A percentile compares a stretch with the other conserved stretches of the same genome.
These are phyloP conservation scores for Alternaria ethzedia DNA, from an alignment of 2,329 filamentous ascomycete genomes.

Conservation along the genomic window DNA sequence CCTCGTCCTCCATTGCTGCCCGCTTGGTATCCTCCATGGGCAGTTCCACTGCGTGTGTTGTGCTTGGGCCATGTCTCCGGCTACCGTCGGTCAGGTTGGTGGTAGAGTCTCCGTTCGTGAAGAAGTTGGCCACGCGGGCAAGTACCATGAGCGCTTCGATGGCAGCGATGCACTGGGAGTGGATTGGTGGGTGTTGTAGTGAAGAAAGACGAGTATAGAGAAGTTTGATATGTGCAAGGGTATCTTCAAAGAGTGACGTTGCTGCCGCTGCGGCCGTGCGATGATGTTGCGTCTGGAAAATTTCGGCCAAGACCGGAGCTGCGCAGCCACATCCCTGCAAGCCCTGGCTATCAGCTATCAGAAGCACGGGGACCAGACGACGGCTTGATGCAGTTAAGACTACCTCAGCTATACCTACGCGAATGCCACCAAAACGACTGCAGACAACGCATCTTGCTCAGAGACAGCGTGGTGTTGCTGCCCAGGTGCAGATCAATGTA, in stretches of 20 bases:
- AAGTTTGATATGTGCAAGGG: constrained; percentile 2
- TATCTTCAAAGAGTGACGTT: constrained; percentile 31
- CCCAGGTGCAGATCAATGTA: constrained; percentile 4
- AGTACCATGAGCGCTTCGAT: constrained; percentile 54
- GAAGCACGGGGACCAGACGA: constrained; percentile 23
- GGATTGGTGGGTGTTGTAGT: neutral
- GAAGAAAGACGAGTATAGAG: neutral
- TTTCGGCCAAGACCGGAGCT: constrained; percentile 39
- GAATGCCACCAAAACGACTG: neutral
- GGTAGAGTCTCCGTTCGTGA: constrained; percentile 45
- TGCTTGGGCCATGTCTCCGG: constrained; percentile 25
- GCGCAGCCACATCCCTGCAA: constrained; percentile 13
- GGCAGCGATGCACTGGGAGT: constrained; percentile 18
- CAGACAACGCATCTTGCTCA: neutral
- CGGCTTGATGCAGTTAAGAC: constrained; percentile 10
- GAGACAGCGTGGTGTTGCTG: neutral
- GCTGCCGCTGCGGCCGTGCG: constrained; percentile 19
- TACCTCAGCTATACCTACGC: neutral
- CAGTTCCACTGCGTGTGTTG: constrained; percentile 32
- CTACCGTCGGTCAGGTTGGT: constrained; percentile 50
- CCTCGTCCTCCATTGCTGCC: constrained; percentile 29
- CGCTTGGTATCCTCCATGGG: constrained; percentile 27
- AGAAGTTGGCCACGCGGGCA: constrained; percentile 57
- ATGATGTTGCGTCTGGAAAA: constrained; percentile 29
- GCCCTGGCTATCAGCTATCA: constrained; percentile 10